Percentiles rank a stretch among this genome's conserved stretches.
phyloP scores from a whole-genome alignment of 2,329 filamentous ascomycete genomes.

The Nemania sp. region DNA sequence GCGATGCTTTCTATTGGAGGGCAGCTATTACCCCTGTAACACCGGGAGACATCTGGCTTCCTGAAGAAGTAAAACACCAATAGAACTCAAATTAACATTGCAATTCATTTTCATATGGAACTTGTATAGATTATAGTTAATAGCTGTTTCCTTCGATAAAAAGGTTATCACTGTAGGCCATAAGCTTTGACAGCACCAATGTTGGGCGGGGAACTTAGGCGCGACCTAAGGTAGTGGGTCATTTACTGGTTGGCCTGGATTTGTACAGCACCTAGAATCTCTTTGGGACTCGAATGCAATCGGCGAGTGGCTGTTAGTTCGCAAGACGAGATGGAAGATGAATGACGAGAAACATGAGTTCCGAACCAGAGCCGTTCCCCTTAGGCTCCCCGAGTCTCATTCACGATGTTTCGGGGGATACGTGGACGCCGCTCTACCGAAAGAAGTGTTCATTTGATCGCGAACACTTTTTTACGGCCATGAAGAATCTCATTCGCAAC shows the following conservation, averaged over 20 bases:
- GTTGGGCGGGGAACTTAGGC: too few species aligned
- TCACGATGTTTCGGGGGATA: slow-evolving; percentile 40
- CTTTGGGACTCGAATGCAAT: too few species aligned
- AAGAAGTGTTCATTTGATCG: slow-evolving; percentile 65
- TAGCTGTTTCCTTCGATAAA: too few species aligned
- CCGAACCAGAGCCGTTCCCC: slow-evolving; percentile 42
- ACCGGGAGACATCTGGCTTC: not conserved
- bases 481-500: slow-evolving; percentile 75
- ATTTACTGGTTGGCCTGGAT: not conserved
- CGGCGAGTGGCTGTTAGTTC: too few species aligned
- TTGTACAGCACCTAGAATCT: not conserved
- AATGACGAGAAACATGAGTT: slow-evolving; percentile 31
- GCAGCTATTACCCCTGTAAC: not conserved
- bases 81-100: not conserved
- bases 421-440: slow-evolving; percentile 59
- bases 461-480: slow-evolving; percentile 65
- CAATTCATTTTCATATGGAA: too few species aligned
- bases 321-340: not conserved
- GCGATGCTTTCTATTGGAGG: not conserved
- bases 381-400: slow-evolving; percentile 41
- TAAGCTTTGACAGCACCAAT: too few species aligned
- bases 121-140: too few species aligned
- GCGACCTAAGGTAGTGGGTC: not conserved
- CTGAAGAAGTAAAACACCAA: not conserved
- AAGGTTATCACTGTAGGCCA: too few species aligned